Percentiles rank a stretch among this genome's conserved stretches.
These are phyloP conservation scores for Fusarium multiceps DNA, from an alignment of 2,329 filamentous ascomycete species.

Conservation along the genomic window DNA sequence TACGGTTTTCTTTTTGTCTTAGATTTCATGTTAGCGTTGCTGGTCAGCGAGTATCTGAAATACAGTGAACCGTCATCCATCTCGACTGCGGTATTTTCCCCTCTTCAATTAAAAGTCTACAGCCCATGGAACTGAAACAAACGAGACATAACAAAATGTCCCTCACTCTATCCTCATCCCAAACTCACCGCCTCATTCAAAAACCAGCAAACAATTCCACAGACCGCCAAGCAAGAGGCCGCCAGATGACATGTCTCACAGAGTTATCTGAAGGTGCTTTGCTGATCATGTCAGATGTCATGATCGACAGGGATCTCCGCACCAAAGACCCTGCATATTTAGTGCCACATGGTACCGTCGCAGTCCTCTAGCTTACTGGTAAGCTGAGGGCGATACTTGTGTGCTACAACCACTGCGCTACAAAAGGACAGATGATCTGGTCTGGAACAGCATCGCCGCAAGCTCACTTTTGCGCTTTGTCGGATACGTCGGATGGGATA, in stretches of 20 bases:
- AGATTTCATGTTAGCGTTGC: not conserved
- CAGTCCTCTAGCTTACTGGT: slow-evolving; percentile 9
- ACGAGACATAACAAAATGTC: not conserved
- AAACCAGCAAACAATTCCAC: not conserved
- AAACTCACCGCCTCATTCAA: not conserved
- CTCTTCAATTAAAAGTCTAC: not conserved
- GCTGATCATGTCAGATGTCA: not conserved
- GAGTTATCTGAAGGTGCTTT: not conserved
- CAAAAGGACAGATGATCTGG: slow-evolving; percentile 21
- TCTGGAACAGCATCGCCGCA: slow-evolving; percentile 20
- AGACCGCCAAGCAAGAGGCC: not conserved
- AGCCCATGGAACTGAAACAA: too few relatives aligned
- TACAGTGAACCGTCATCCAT: not conserved
- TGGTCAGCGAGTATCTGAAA: not conserved
- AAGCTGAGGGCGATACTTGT: slow-evolving; percentile 11
- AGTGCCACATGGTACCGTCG: slow-evolving; percentile 12
- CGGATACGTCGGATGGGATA: not conserved
- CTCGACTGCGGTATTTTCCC: not conserved
- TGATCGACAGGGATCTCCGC: slow-evolving; percentile 19
- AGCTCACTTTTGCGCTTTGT: not conserved
- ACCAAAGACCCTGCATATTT: slow-evolving; percentile 3
- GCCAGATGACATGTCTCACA: not conserved
- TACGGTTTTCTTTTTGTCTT: not conserved
- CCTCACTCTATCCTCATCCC: accelerated
- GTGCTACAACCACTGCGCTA: slow-evolving; percentile 18